These are phyloP conservation scores for Leccinum broughii DNA, from an alignment of 768 basidiomycete species.

Conservation along the genomic window DNA sequence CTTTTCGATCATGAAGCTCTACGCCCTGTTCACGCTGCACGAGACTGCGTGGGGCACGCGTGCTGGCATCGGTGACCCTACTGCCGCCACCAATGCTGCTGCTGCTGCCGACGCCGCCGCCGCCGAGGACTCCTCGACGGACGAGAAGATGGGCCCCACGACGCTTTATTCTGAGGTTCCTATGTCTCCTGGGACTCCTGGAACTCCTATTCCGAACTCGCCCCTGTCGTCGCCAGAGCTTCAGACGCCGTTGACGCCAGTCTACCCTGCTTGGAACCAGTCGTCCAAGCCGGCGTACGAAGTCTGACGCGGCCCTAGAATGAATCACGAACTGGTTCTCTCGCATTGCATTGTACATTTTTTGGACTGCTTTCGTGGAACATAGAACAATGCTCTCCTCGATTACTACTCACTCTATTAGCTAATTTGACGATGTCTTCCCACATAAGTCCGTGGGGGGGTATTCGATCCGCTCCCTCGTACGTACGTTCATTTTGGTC, in stretches of 20 bases:
- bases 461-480: background rate
- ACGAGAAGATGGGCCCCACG: conserved; percentile 26
- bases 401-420: background rate
- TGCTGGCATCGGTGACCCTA: conserved; percentile 85
- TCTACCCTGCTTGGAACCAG: conserved; percentile 2
- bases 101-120: conserved; percentile 11
- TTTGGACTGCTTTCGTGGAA: background rate
- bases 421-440: background rate
- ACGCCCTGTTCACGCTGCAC: conserved; percentile 87
- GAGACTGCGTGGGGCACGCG: conserved; percentile 98
- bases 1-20: conserved; percentile 93
- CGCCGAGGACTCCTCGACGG: background rate
- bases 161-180: conserved; percentile 13
- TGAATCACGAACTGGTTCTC: background rate
- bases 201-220: background rate
- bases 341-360: background rate
- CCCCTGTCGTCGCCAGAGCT: background rate
- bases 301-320: background rate
- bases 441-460: background rate
- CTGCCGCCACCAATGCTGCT: conserved; percentile 69
- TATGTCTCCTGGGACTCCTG: background rate
- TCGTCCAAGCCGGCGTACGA: background rate
- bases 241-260: background rate
- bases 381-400: background rate
- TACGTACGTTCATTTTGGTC: background rate